Base-by-base conservation (phyloP, 2,329 filamentous ascomycete species). In the Curvularia sp. region DNA sequence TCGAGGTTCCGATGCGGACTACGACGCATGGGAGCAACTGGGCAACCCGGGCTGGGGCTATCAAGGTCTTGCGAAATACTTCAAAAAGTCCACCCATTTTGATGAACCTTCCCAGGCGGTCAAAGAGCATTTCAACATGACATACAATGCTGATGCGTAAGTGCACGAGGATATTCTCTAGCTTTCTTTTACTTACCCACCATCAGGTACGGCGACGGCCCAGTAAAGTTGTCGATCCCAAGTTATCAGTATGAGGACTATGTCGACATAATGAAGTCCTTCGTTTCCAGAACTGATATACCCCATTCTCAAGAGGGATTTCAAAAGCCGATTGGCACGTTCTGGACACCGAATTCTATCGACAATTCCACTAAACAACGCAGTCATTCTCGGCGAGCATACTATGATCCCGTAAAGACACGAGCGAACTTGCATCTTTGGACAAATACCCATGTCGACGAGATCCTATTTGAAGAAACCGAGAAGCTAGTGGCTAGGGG, bases 281-380 rank as follows among this genome's bases (percentile, higher is more conserved):
- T 50, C 45, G 49, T 52, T 6, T 2, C 58, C 5, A n/a, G n/a
- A n/a, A 45, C 49, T 28, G 47, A 53, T 23, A 59, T 59, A 19
- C 52, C 55, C 3, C 46, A 52, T 23, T 49, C 59, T 1, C 52
- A 42, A 13, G 59, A 64, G 25, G 69, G 57, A 5, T 63, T 60
- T 13, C 51, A 42, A 23, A 48, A 61, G 23, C 54, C 67, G 12
- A 41, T 68, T 27, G 73, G 74, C 23, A 61, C 63, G 1, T 74
- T 69, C 42, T 76, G 70, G 70, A 48, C 59, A 12, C 67, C 65
- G 1, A 68, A 58, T 19, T 58, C 67, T 3, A 46, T 69, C 5
- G 48, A 68, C 13, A 59, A 57, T 27, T 36, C 46, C 18, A 64
- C 60, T 3, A 55, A 28, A 23, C 64, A 47, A 21, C 53, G 59